Conservation (phyloP, 2,329 filamentous ascomycete genomes). For the Daldinia eschscholtzii region DNA sequence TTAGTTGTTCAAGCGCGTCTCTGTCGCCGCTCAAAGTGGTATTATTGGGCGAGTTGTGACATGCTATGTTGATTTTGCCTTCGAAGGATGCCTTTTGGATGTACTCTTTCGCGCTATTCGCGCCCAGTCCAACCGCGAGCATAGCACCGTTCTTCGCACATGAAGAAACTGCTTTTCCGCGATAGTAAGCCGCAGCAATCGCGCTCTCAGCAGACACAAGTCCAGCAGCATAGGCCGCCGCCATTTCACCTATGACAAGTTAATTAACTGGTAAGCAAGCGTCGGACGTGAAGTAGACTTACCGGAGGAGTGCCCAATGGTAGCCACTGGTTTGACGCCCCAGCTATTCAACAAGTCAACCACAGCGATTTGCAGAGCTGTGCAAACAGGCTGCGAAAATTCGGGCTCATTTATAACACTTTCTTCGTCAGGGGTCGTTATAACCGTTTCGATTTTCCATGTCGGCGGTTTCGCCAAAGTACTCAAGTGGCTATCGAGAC, state of each 20-base stretch:
- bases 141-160: conserved; percentile 54
- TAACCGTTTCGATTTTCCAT: not conserved
- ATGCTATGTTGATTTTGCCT: conserved; percentile 1
- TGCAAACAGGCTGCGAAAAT: conserved; percentile 48
- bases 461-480: not conserved
- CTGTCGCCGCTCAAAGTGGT: conserved; percentile 14
- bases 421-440: not conserved
- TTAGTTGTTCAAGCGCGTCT: not conserved
- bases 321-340: not conserved
- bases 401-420: conserved; percentile 19
- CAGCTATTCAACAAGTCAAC: conserved; percentile 47
- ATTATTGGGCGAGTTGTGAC: conserved; percentile 5
- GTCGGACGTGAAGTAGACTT: not conserved
- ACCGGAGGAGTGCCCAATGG: conserved; percentile 8
- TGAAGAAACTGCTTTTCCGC: conserved; percentile 43
- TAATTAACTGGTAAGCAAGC: not conserved
- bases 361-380: conserved; percentile 51
- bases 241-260: not conserved
- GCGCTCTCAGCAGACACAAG: conserved; percentile 41
- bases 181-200: conserved; percentile 50
- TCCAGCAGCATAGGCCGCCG: conserved; percentile 11
- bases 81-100: not conserved
- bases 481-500: not conserved
- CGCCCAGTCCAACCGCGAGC: conserved; percentile 53
- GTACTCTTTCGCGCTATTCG: not conserved